phyloP scores from a whole-genome alignment of 306 rosid genomes.

The Prunus mira region DNA sequence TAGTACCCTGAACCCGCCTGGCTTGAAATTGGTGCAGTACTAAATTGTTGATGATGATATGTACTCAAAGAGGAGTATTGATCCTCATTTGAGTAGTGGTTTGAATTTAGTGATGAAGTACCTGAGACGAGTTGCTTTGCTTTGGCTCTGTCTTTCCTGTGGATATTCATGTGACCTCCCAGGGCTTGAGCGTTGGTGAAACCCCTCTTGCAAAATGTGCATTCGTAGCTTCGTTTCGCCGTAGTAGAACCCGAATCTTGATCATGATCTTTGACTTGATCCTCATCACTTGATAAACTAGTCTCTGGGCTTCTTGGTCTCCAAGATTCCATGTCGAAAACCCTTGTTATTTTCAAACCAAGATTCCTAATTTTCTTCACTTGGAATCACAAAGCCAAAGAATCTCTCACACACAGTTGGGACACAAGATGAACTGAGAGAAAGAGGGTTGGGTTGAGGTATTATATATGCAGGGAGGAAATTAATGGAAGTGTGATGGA shows the following conservation, averaged over 20 bases:
- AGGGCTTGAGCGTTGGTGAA: constrained; percentile 94
- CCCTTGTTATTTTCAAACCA: not conserved
- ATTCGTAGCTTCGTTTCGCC: constrained; percentile 59
- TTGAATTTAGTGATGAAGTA: constrained; percentile 7
- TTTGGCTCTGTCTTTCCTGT: constrained; percentile 75
- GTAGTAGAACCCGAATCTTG: constrained; percentile 1
- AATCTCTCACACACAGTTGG: not conserved
- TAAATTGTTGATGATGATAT: constrained; percentile 2
- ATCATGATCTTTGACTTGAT: constrained; percentile 24
- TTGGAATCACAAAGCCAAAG: not conserved
- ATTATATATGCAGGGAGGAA: constrained; percentile 33
- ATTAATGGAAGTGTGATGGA: constrained; percentile 14
- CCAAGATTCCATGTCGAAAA: constrained; percentile 38
- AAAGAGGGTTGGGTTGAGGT: not conserved
- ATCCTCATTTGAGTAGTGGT: constrained; percentile 20
- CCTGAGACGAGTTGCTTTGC: constrained; percentile 39
- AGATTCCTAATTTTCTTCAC: not conserved
- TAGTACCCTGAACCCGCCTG: constrained; percentile 20
- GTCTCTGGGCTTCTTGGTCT: constrained; percentile 36
- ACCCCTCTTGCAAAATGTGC: constrained; percentile 90
- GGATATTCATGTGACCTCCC: constrained; percentile 97
- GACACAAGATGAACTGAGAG: constrained; percentile 3
- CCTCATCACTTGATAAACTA: constrained; percentile 59
- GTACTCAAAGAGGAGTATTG: constrained; percentile 8
- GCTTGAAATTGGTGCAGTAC: constrained; percentile 25